Evolutionary conservation across 176 grass and related monocot genomes (phyloP).

Genomic region (Saccharum spontaneum): DNA sequence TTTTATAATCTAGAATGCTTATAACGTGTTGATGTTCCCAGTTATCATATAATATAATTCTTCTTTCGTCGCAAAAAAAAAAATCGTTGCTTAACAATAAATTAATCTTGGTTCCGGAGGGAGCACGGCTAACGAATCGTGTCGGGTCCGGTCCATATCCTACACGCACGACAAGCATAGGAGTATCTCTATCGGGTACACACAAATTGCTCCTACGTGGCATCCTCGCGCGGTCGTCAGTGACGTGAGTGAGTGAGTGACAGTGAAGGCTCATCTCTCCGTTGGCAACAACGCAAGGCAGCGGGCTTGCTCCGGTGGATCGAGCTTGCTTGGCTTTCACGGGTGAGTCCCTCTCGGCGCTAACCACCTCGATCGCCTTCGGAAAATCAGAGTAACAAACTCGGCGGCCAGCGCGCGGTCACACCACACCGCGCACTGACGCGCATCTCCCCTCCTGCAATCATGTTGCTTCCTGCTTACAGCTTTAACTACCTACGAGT

Average conservation of each 20-base stretch:
- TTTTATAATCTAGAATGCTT: too few relatives aligned
- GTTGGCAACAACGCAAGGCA: not conserved
- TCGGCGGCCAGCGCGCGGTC: not conserved
- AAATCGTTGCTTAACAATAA: constrained; percentile 30
- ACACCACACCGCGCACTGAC: not conserved
- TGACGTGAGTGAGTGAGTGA: constrained; percentile 11
- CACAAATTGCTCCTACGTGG: not conserved
- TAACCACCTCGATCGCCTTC: constrained; percentile 35
- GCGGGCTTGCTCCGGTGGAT: not conserved
- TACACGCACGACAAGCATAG: not conserved
- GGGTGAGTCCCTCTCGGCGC: constrained; percentile 48
- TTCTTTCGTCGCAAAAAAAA: too few relatives aligned
- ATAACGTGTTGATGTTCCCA: too few relatives aligned
- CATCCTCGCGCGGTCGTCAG: not conserved
- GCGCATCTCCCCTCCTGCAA: not conserved
- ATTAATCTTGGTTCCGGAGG: not conserved
- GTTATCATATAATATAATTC: too few relatives aligned
- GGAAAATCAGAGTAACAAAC: constrained; percentile 23
- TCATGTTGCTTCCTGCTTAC: constrained; percentile 56
- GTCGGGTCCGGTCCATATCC: not conserved
- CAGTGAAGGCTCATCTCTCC: constrained; percentile 25
- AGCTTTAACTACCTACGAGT: constrained; percentile 59
- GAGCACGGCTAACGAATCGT: constrained; percentile 32
- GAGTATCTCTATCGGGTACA: not conserved
- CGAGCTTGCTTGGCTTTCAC: constrained; percentile 44